Base-by-base conservation (phyloP, 768 basidiomycete genomes). In the Leccinum aurantiacum region DNA sequence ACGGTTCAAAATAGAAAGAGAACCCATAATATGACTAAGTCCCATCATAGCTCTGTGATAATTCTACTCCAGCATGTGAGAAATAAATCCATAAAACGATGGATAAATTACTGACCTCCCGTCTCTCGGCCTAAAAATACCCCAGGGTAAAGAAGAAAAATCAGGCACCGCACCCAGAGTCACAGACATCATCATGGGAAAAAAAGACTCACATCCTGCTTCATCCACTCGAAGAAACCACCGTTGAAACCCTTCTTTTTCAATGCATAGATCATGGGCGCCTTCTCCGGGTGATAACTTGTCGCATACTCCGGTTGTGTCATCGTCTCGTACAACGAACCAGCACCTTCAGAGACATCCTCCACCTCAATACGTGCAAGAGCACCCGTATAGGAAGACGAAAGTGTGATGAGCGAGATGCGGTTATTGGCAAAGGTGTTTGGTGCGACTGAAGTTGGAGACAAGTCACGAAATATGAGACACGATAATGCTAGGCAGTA, bases 401-500 rank as follows among this genome's bases (percentile, higher is more conserved):
- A 65, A 46, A 59, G 63, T 8, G 71, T 65, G 1, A 70, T 50
- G 9, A 73, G 65, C 3, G 75, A 76, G 27, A 75, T 63, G n/a
- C 72, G 75, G 48, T 71, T 76, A 55, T 75, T 76, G 11, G 73
- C 69, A 60, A 73, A 76, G 0, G 57, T 57, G 17, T 74, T 66
- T 9, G 64, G 63, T 9, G 62, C 54, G 7, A 76, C 74, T 71
- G 15, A 29, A 38, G 25, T 41, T 3, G 53, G 8, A n/a, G 2
- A 25, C 37, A 3, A 59, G 57, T 38, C 3, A 22, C 19, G 27
- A 31, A 27, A n/a, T 46, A 31, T 13, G 13, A 4, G 29, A 58
- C 51, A 46, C 8, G 35, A 46, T 27, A 27, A 27, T 19, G 17
- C 25, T 4, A 15, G 3, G 14, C n/a, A 6, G 17, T 4, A 54